Evolutionary conservation across 2,329 filamentous ascomycete species (phyloP), one percentile per base, ranked within the genome.

Genomic region (Epichloe glyceriae): DNA sequence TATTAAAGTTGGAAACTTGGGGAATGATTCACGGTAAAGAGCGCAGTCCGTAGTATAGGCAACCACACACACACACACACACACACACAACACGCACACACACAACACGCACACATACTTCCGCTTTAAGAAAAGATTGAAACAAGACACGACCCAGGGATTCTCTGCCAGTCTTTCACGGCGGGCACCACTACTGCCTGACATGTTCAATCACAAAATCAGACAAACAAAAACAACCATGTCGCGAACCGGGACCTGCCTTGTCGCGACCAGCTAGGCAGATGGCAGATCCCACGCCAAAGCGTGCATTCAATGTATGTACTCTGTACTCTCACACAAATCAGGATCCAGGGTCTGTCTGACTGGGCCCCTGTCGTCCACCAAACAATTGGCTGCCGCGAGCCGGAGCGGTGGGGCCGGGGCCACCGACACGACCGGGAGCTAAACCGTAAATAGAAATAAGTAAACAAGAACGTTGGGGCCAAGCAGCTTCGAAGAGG

Each of bases 391-490:
- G 62, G 62, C 53, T 61, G 50, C 53, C 39, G 55, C 55, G 26
- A 46, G 46, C 59, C 59, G 60, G 54, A 54, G 56, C 54, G 49
- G 52, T 52, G 56, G 60, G 57, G 54, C 57, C 57, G 56, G 56
- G 52, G 52, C 37, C 41, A 47, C 50, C 55, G 52, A 53, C 56
- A 51, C 48, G 39, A 15, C 48, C 46, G 50, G 52, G 46, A 61
- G 58, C 72, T 70, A 73, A 47, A 4, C 65, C 64, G 5, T 5
- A 56, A 66, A 57, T 58, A 69, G 72, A 58, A 72, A 66, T 62
- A 63, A 64, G 69, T 73, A 75, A 75, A 75, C 70, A 73, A 66
- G 59, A 50, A 8, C 33, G 26, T 44, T 46, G 26, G 17, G 17
- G 34, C 35, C 10, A 20, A 12, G n/a, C 19, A 42, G 17, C 20